Evolutionary conservation across 164 flowering plant genomes (phyloP), one percentile per base, ranked within the genome.

Genomic region (Dillenia suffruticosa): DNA sequence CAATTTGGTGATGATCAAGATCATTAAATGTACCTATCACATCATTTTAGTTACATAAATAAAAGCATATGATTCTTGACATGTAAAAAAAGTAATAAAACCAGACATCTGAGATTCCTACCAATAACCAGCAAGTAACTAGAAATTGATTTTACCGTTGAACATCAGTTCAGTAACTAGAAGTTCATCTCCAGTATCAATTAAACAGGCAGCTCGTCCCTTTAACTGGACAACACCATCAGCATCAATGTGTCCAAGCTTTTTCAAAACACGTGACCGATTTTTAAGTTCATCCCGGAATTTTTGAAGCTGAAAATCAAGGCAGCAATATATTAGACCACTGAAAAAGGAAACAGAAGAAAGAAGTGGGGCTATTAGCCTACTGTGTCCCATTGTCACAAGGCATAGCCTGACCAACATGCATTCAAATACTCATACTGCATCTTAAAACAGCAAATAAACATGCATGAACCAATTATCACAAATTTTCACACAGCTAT

Each of bases 141-240:
- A 44, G 8, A 56, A 22, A 56, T 43, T 57, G 44, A 56, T 61
- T 43, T 80, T 60, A 95, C 99, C 97, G 76, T 95, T 92, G 64
- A 95, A 95, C 99, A 95, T 95, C 66, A 95, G 70, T 65, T 95
- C 99, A 16, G 99, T 95, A 32, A 95, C 94, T 72, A 95, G 94
- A 49, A 92, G 90, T 71, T 95, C 97, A 81, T 95, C 99, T 63
- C 97, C 99, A 12, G 99, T 95, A 76, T 95, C 99, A 69, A 95
- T 88, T 81, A 92, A 80, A 82, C 97, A 86, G 44, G 99, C 99
- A 48, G 99, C 99, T 15, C 97, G 84, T 48, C 99, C 99, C 76
- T 95, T 95, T 62, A 95, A 68, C 77, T 84, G 94, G 58, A 95
- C 97, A 68, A 95, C 91, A 65, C 97, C 91, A 76, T 90, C 96